Percentiles rank a stretch among this genome's conserved stretches.
Conservation (phyloP, 306 rosid genomes). For the Coriaria nepalensis region DNA sequence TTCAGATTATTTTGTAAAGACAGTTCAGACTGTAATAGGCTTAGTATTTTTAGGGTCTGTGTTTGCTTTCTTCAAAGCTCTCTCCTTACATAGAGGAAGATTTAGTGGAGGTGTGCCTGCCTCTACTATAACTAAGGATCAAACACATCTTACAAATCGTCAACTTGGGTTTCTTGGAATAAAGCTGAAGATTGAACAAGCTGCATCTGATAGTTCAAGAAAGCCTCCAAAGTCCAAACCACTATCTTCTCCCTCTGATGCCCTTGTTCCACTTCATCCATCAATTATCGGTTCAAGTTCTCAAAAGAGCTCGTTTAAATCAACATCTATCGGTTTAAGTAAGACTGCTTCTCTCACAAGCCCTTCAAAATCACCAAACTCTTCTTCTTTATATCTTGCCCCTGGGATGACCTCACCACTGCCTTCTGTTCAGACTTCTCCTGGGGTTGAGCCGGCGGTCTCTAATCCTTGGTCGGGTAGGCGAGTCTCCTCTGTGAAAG, state of each 20-base stretch:
- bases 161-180: constrained; percentile 72
- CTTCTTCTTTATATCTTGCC: constrained; percentile 53
- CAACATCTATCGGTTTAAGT: constrained; percentile 40
- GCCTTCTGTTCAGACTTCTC: constrained; percentile 29
- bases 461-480: constrained; percentile 76
- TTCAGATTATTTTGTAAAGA: constrained; percentile 59
- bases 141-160: constrained; percentile 39
- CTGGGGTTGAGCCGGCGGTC: constrained; percentile 40
- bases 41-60: constrained; percentile 46
- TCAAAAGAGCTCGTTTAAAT: constrained; percentile 29
- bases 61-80: constrained; percentile 52
- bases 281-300: constrained; percentile 37
- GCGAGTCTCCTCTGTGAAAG: constrained; percentile 40
- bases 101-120: constrained; percentile 20
- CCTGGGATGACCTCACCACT: constrained; percentile 49
- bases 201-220: constrained; percentile 32
- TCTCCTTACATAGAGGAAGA: constrained; percentile 32
- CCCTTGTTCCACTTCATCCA: constrained; percentile 90
- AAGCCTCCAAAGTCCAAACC: constrained; percentile 75
- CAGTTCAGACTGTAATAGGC: constrained; percentile 42
- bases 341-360: constrained; percentile 29
- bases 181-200: constrained; percentile 46
- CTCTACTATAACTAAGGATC: constrained; percentile 33
- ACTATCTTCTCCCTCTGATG: constrained; percentile 42
- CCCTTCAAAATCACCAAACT: constrained; percentile 50